These are phyloP conservation scores for Melanogaster broomeanus DNA, from an alignment of 768 basidiomycete species.

Conservation along the genomic window DNA sequence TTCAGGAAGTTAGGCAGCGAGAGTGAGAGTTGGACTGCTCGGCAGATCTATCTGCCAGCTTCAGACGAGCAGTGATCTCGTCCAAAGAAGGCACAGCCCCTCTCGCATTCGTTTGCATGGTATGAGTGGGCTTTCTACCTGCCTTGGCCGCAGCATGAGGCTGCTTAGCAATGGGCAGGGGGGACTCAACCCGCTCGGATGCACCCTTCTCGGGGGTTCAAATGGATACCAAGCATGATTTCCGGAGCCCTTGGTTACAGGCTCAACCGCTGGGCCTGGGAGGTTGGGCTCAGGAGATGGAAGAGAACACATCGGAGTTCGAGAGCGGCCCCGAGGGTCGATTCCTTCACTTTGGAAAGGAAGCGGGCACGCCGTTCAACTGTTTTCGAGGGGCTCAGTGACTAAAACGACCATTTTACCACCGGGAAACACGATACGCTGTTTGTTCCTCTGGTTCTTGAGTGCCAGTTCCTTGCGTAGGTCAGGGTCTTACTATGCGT, in stretches of 20 bases:
- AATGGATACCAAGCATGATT: not conserved
- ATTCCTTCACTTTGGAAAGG: constrained; percentile 70
- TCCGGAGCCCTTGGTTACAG: constrained; percentile 29
- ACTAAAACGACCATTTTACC: constrained; percentile 1
- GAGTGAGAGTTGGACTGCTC: constrained; percentile 20
- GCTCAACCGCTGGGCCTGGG: constrained; percentile 60
- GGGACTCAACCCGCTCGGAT: constrained; percentile 71
- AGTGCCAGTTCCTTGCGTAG: constrained; percentile 75
- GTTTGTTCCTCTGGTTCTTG: constrained; percentile 72
- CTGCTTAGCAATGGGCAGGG: constrained; percentile 35
- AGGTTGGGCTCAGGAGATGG: constrained; percentile 70
- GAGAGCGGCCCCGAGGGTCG: constrained; percentile 69
- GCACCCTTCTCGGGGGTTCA: constrained; percentile 34
- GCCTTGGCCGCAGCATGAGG: constrained; percentile 12
- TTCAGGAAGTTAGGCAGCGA: constrained; percentile 38
- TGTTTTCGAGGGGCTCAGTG: constrained; percentile 26
- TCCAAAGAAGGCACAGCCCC: constrained; percentile 66
- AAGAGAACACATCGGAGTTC: constrained; percentile 65
- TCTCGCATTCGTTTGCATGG: constrained; percentile 7
- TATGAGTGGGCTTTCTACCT: constrained; percentile 3
- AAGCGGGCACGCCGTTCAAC: constrained; percentile 76
- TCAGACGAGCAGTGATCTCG: constrained; percentile 69
- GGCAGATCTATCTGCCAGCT: constrained; percentile 17
- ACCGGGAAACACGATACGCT: constrained; percentile 46
- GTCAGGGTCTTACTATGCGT: constrained; percentile 52